Evolutionary conservation across 805 yeast species (phyloP), one percentile per base, ranked within the genome.

Genomic region (Nakazawaea ambrosiae): DNA sequence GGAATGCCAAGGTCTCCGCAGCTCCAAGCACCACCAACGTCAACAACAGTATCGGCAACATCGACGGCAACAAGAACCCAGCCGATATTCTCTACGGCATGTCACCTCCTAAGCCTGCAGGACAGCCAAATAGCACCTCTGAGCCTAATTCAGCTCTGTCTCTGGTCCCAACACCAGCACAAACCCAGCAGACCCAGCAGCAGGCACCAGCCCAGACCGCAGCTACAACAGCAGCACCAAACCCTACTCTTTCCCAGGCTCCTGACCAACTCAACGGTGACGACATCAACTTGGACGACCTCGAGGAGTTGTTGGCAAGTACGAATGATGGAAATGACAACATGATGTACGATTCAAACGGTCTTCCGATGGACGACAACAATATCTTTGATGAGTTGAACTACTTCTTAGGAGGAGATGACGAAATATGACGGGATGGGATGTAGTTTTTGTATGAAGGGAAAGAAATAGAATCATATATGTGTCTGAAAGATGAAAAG

Each of bases 61-160:
- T 73, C 41, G 84, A 78, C 48, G 90, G 92, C 51, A 92, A 95
- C 47, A 94, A 85, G 69, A 97, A 97, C 54, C 79, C 80, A 63
- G 86, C 92, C 58, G 92, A 89, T 74, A 73, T 90, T 58, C 96
- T 90, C 69, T 95, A 90, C 54, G 73, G 90, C 60, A 81, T 85
- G 63, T 75, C 80, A 51, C 78, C 81, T 61, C 86, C 83, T 53
- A 79, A 81, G 65, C 78, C 73, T 56, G 46, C 40, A 41, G 27
- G 41, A 45, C 36, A 39, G 45, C 20, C 41, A 47, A 11, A 27
- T 45, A 6, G 31, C 41, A 7, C 22, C 37, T 18, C 18, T 29
- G 7, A 30, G 27, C 19, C 6, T 20, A 5, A 24, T 6, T 17
- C 24, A 34, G 26, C 29, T 8, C 16, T 10, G 6, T n/a, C 10